Evolutionary conservation across 129 eudicot species (phyloP).

Genomic region (Cynara cardunculus): DNA sequence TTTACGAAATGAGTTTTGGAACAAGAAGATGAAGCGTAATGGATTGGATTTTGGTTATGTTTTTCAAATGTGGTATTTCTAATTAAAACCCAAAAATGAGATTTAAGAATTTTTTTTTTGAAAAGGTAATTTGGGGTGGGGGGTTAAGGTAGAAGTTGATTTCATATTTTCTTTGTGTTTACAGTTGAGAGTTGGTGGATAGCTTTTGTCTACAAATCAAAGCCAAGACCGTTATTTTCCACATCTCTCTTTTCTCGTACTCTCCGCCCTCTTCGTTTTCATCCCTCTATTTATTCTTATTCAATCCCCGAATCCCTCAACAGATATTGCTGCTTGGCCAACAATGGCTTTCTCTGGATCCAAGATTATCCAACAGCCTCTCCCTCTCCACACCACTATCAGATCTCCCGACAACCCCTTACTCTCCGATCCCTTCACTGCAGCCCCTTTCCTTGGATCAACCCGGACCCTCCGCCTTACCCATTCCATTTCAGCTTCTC

Average conservation of each 20-base stretch:
- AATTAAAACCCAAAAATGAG: no score
- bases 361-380: slow-evolving; percentile 37
- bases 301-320: not conserved
- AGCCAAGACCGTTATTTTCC: no score
- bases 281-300: not conserved
- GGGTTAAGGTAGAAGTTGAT: no score
- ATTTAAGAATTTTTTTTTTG: no score
- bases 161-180: not conserved
- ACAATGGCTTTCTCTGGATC: slow-evolving; percentile 44
- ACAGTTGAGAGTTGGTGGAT: slow-evolving; percentile 8
- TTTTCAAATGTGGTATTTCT: no score
- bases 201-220: not conserved
- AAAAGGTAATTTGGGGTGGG: no score
- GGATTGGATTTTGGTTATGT: no score
- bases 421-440: not conserved
- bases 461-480: slow-evolving; percentile 24
- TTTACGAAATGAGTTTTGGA: no score
- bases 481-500: not conserved
- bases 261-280: slow-evolving; percentile 23
- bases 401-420: slow-evolving; percentile 33
- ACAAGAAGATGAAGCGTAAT: no score
- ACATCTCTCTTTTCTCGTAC: slow-evolving; percentile 9
- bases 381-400: slow-evolving; percentile 17
- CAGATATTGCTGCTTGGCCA: not conserved
- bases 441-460: slow-evolving; percentile 41